Evolutionary conservation across 306 rosid species (phyloP).

Genomic region (Trifolium dubium): DNA sequence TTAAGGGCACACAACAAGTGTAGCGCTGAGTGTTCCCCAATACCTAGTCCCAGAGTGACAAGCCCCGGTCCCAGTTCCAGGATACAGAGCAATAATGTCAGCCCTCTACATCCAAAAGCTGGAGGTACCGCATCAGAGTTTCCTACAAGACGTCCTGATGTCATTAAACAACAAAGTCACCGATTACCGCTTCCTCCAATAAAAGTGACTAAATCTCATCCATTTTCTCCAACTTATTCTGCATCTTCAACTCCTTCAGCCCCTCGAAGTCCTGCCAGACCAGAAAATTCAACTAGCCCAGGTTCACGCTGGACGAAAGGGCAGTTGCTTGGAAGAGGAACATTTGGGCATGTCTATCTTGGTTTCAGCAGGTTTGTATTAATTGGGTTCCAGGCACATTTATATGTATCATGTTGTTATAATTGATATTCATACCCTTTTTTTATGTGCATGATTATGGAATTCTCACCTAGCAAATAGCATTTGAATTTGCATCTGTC

Average conservation of each 20-base stretch:
- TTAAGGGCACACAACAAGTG: conserved; percentile 65
- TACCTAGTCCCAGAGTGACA: conserved; percentile 77
- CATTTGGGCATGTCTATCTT: conserved; percentile 93
- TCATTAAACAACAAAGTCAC: conserved; percentile 70
- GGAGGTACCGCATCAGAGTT: conserved; percentile 59
- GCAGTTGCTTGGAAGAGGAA: conserved; percentile 86
- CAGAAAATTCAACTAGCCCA: conserved; percentile 75
- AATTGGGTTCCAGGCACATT: conserved; percentile 48
- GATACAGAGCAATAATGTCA: conserved; percentile 86
- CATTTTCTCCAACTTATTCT: conserved; percentile 80
- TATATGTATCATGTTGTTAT: conserved; percentile 24
- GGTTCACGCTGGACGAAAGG: conserved; percentile 94
- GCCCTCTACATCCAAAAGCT: conserved; percentile 82
- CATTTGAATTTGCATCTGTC: conserved; percentile 25
- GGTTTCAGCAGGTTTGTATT: conserved; percentile 84
- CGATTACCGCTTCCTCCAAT: conserved; percentile 88
- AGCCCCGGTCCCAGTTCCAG: conserved; percentile 91
- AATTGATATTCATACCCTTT: conserved; percentile 3
- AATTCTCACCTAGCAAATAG: conserved; percentile 19
- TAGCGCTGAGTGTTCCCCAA: conserved; percentile 84
- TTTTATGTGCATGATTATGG: conserved; percentile 23
- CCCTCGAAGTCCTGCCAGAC: conserved; percentile 84
- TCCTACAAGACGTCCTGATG: conserved; percentile 64
- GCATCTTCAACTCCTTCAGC: conserved; percentile 85
- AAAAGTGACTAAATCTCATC: conserved; percentile 53